These are phyloP conservation scores for Aspergillus unguis DNA, from an alignment of 2,329 filamentous ascomycete species.

Conservation along the genomic window DNA sequence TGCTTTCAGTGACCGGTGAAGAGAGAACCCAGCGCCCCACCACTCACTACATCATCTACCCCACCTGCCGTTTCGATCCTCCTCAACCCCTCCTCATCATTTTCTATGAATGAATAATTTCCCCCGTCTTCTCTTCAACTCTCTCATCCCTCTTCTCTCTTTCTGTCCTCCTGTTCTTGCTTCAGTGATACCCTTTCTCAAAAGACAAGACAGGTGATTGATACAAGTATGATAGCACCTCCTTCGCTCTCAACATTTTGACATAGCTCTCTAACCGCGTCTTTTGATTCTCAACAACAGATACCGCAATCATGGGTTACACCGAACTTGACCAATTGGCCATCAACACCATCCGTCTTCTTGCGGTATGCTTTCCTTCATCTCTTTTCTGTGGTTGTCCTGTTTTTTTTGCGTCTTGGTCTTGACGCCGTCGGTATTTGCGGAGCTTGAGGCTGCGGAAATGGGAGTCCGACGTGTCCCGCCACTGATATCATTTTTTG, in stretches of 20 bases:
- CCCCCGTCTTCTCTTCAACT: not conserved
- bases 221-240: constrained; percentile 18
- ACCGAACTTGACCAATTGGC: constrained; percentile 81
- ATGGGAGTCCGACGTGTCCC: not conserved
- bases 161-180: constrained; percentile 14
- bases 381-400: constrained; percentile 1
- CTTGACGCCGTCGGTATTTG: not conserved
- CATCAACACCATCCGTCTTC: constrained; percentile 96
- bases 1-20: constrained; percentile 13
- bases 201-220: constrained; percentile 6
- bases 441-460: not conserved
- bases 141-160: constrained; percentile 9
- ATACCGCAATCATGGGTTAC: constrained; percentile 71
- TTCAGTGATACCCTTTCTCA: constrained; percentile 5
- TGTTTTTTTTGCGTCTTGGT: constrained; percentile 7
- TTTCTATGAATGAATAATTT: constrained; percentile 6
- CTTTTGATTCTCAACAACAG: constrained; percentile 13
- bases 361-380: constrained; percentile 70
- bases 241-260: not conserved
- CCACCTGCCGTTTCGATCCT: constrained; percentile 27
- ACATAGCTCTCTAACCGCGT: constrained; percentile 15
- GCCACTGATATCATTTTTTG: not conserved
- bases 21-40: constrained; percentile 20
- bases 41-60: constrained; percentile 33
- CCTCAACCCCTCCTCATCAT: constrained; percentile 15